Evolutionary conservation across 441 rosid species (phyloP).

Genomic region (Eruca vesicaria): DNA sequence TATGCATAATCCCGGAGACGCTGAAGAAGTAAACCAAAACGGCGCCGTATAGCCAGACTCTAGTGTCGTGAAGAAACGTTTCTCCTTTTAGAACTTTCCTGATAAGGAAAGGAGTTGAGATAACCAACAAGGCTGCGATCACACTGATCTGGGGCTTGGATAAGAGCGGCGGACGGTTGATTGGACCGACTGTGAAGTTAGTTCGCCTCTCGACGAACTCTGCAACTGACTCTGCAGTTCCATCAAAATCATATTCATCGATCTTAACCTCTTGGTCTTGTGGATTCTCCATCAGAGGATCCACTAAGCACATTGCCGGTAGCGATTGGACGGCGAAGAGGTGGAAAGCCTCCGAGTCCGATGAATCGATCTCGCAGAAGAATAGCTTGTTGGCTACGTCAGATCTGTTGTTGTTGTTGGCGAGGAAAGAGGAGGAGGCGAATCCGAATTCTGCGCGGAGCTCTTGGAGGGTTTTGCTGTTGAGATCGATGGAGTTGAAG

Average conservation of each 20-base stretch:
- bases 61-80: constrained; percentile 52
- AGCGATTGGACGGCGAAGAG: constrained; percentile 58
- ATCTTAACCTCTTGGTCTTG: constrained; percentile 55
- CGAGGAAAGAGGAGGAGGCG: constrained; percentile 57
- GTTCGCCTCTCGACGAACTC: constrained; percentile 56
- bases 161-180: constrained; percentile 56
- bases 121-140: constrained; percentile 20
- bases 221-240: constrained; percentile 61
- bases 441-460: constrained; percentile 56
- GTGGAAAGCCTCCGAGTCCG: constrained; percentile 50
- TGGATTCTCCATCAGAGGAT: constrained; percentile 45
- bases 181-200: constrained; percentile 53
- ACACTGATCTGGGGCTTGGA: constrained; percentile 44
- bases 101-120: constrained; percentile 46
- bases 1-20: constrained; percentile 72
- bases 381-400: constrained; percentile 51
- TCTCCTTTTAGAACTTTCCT: constrained; percentile 49
- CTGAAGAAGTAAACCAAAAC: constrained; percentile 74
- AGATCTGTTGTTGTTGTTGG: constrained; percentile 49
- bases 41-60: constrained; percentile 57
- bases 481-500: constrained; percentile 71
- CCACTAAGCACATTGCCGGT: constrained; percentile 64
- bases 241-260: constrained; percentile 49
- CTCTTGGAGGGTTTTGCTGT: constrained; percentile 45
- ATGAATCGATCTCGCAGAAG: constrained; percentile 71